phyloP scores from a whole-genome alignment of 2,329 filamentous ascomycete genomes.

The Drechmeria coniospora region DNA sequence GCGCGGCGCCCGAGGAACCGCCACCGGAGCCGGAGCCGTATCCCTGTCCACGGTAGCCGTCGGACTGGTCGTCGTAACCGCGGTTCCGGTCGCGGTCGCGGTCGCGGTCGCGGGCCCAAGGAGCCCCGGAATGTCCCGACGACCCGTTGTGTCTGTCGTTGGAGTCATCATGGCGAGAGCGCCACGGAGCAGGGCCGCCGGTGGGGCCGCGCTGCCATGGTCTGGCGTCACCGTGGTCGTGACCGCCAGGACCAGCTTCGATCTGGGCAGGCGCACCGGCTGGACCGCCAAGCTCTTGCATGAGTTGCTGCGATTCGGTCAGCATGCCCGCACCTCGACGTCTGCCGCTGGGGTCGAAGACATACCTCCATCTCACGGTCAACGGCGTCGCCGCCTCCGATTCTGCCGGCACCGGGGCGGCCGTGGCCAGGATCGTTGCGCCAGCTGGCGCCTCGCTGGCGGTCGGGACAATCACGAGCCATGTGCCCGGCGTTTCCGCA shows the following conservation, averaged over 20 bases:
- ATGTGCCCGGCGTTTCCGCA: conserved; percentile 97
- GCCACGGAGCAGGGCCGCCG: conserved; percentile 74
- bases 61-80: conserved; percentile 22
- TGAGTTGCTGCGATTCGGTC: conserved; percentile 57
- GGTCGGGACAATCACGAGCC: conserved; percentile 92
- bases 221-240: conserved; percentile 48
- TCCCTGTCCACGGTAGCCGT: conserved; percentile 9
- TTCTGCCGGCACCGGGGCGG: conserved; percentile 43
- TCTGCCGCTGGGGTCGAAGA: conserved; percentile 3
- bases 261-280: conserved; percentile 60
- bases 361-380: conserved; percentile 90
- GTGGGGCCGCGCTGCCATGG: conserved; percentile 83
- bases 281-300: conserved; percentile 86
- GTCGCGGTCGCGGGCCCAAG: conserved; percentile 47
- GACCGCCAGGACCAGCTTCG: conserved; percentile 58
- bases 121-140: conserved; percentile 32
- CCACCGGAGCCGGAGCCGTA: conserved; percentile 2
- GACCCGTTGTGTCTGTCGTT: conserved; percentile 30
- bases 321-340: conserved; percentile 22
- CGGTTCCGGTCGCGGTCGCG: conserved; percentile 38
- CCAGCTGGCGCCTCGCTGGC: conserved; percentile 82
- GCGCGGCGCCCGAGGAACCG: conserved; percentile 11
- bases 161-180: conserved; percentile 36
- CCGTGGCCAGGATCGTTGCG: conserved; percentile 53
- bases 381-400: conserved; percentile 68